Evolutionary conservation across 2,329 filamentous ascomycete species (phyloP).

Genomic region (Amauroascus niger): DNA sequence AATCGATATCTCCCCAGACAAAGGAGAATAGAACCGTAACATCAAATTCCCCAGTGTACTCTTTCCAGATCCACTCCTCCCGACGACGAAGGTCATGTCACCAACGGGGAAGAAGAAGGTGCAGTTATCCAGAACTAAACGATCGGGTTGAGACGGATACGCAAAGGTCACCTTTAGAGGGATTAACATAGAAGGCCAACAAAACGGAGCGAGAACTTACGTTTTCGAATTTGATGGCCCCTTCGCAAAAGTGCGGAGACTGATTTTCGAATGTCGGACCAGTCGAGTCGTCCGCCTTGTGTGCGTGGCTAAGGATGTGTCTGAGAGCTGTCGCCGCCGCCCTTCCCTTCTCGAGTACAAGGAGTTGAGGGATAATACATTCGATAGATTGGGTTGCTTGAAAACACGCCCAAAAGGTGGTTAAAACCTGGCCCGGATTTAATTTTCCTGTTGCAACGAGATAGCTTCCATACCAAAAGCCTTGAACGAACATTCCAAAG

Average conservation of each 20-base stretch:
- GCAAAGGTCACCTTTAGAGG: conserved; percentile 62
- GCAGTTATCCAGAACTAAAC: conserved; percentile 50
- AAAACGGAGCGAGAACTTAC: conserved; percentile 35
- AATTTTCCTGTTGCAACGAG: conserved; percentile 54
- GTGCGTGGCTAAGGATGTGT: conserved; percentile 29
- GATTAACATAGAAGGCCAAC: conserved; percentile 1
- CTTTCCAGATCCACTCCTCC: conserved; percentile 82
- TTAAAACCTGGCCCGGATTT: conserved; percentile 60
- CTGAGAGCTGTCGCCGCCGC: conserved; percentile 58
- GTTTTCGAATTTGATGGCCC: conserved; percentile 59
- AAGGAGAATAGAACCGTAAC: conserved; percentile 63
- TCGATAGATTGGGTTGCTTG: conserved; percentile 67
- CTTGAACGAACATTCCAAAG: conserved; percentile 70
- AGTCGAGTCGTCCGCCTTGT: background rate
- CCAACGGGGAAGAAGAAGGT: conserved; percentile 63
- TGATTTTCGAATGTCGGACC: conserved; percentile 23
- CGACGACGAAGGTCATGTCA: conserved; percentile 69
- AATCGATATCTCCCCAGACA: conserved; percentile 55
- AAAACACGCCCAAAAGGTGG: conserved; percentile 75
- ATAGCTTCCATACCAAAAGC: conserved; percentile 76
- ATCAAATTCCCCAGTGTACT: conserved; percentile 78
- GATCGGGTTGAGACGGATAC: conserved; percentile 61
- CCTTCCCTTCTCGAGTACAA: conserved; percentile 70
- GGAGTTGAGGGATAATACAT: conserved; percentile 62
- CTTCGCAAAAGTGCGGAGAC: conserved; percentile 44